These are phyloP conservation scores for Apiosordaria backusii DNA, from an alignment of 495 filamentous ascomycete genomes.

Conservation along the genomic window DNA sequence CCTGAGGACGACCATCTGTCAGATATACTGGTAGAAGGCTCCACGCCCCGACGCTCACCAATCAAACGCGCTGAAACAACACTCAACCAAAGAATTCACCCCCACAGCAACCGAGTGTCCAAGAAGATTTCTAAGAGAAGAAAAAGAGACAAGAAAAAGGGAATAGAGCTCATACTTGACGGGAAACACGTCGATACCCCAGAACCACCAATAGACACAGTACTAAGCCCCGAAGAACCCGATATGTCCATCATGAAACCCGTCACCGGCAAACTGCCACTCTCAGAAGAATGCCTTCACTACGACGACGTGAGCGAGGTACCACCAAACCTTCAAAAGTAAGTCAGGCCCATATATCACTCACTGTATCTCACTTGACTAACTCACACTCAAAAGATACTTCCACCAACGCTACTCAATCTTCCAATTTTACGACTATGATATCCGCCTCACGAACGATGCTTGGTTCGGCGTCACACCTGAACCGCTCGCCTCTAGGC, in stretches of 20 bases:
- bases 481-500: slow-evolving; percentile 51
- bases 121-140: neutral
- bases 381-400: slow-evolving; percentile 56
- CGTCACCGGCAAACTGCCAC: slow-evolving; percentile 33
- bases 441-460: slow-evolving; percentile 84
- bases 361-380: neutral
- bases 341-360: neutral
- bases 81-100: neutral
- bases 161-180: neutral
- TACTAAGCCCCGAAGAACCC: neutral
- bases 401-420: slow-evolving; percentile 82
- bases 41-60: neutral
- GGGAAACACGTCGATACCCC: neutral
- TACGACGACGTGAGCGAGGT: slow-evolving; percentile 61
- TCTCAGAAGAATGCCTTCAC: slow-evolving; percentile 59
- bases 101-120: neutral
- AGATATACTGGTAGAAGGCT: neutral
- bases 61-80: neutral
- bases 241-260: slow-evolving; percentile 3
- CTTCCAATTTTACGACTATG: slow-evolving; percentile 77
- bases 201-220: neutral
- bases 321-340: slow-evolving; percentile 37
- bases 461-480: slow-evolving; percentile 97
- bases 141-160: neutral
- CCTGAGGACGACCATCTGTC: too few species aligned